A percentile compares a stretch with the other conserved stretches of the same genome.
These are phyloP conservation scores for Pichia thaimueangensis DNA, from an alignment of 805 yeast genomes.

Conservation along the genomic window DNA sequence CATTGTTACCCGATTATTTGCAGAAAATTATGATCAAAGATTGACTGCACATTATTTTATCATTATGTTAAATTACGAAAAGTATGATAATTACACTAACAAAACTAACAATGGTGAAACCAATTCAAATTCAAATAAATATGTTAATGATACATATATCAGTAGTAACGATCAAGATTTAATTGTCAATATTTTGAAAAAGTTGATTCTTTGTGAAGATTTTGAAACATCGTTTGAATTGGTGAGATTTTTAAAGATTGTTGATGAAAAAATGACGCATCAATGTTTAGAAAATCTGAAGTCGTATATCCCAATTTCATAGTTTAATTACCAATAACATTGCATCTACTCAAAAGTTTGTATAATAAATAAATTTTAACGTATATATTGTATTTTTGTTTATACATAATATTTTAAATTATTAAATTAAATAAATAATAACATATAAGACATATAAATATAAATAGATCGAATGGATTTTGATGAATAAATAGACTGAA, in stretches of 20 bases:
- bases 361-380: neutral
- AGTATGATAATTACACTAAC: slow-evolving; percentile 14
- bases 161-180: slow-evolving; percentile 33
- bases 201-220: slow-evolving; percentile 34
- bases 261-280: slow-evolving; percentile 33
- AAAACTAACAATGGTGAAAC: slow-evolving; percentile 3
- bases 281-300: slow-evolving; percentile 31
- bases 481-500: slow-evolving; percentile 1
- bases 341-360: neutral
- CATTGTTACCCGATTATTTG: slow-evolving; percentile 35
- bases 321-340: neutral
- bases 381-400: too few relatives aligned
- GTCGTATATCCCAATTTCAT: neutral
- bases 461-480: too few relatives aligned
- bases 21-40: slow-evolving; percentile 34
- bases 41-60: slow-evolving; percentile 47
- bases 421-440: too few relatives aligned
- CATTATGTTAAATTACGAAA: slow-evolving; percentile 45
- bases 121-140: slow-evolving; percentile 1
- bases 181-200: slow-evolving; percentile 37
- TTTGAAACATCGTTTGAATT: slow-evolving; percentile 53
- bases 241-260: slow-evolving; percentile 45
- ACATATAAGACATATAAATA: too few relatives aligned
- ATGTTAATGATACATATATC: slow-evolving; percentile 3
- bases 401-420: too few relatives aligned